Conservation (phyloP, 306 rosid species). For the Abrus pulchellus region DNA sequence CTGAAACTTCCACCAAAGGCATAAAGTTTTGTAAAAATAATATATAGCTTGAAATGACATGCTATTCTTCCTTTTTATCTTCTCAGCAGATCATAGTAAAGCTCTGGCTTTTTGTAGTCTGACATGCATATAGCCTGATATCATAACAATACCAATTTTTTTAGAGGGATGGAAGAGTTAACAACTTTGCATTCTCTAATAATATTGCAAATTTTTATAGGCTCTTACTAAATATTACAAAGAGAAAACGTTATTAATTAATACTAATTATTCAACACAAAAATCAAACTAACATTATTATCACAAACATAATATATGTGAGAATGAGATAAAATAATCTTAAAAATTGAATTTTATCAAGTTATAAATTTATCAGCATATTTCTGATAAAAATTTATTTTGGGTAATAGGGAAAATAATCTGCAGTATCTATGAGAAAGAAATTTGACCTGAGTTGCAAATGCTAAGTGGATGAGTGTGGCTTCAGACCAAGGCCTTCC, state of each 20-base stretch:
- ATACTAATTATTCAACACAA: not conserved
- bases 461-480: conserved; percentile 78
- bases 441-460: conserved; percentile 73
- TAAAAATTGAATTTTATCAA: too few species aligned
- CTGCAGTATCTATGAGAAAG: not conserved
- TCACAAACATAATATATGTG: not conserved
- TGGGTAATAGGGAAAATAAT: too few species aligned
- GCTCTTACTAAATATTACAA: not conserved
- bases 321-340: too few species aligned
- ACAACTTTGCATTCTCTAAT: not conserved
- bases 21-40: conserved; percentile 19
- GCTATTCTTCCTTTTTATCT: conserved; percentile 35
- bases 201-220: not conserved
- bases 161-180: not conserved
- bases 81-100: conserved; percentile 68
- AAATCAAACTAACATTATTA: not conserved
- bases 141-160: conserved; percentile 31
- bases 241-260: not conserved
- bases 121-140: conserved; percentile 65
- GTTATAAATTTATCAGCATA: too few species aligned
- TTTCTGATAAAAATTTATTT: too few species aligned
- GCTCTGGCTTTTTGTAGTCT: conserved; percentile 71
- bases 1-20: conserved; percentile 16
- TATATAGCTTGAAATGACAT: conserved; percentile 13
- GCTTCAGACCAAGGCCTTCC: conserved; percentile 97